Percentiles rank a stretch among this genome's conserved stretches.
Conservation (phyloP, 2,329 filamentous ascomycete genomes). For the Apiospora aurea region DNA sequence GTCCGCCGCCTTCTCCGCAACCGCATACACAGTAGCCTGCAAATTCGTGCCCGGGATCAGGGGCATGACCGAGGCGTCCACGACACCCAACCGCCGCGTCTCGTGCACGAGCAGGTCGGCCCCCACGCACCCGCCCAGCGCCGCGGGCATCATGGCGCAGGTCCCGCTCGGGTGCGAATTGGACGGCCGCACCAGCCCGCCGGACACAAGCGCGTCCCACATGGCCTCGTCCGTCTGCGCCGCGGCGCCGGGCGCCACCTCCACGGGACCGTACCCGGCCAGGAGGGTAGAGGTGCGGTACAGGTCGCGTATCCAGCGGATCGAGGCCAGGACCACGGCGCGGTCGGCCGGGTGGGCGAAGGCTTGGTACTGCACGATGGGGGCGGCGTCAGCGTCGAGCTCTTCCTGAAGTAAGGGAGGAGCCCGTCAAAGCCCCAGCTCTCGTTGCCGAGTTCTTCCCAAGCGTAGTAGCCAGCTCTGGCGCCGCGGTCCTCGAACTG, state of each 20-base stretch:
- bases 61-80: slow-evolving; percentile 46
- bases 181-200: slow-evolving; percentile 33
- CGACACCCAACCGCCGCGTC: slow-evolving; percentile 43
- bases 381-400: slow-evolving; percentile 44
- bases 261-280: slow-evolving; percentile 43
- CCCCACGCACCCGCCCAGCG: slow-evolving; percentile 45
- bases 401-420: slow-evolving; percentile 41
- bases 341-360: slow-evolving; percentile 59
- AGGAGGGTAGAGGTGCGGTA: slow-evolving; percentile 35
- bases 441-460: slow-evolving; percentile 46
- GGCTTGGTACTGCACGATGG: slow-evolving; percentile 53
- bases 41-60: slow-evolving; percentile 43
- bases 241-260: slow-evolving; percentile 42
- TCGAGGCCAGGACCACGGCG: slow-evolving; percentile 50
- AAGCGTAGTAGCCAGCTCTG: slow-evolving; percentile 43
- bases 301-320: slow-evolving; percentile 46
- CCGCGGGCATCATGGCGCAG: slow-evolving; percentile 43
- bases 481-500: slow-evolving; percentile 35
- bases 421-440: slow-evolving; percentile 47
- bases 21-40: slow-evolving; percentile 40
- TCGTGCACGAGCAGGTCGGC: slow-evolving; percentile 44
- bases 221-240: slow-evolving; percentile 41
- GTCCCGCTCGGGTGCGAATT: slow-evolving; percentile 39
- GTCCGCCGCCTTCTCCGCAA: slow-evolving; percentile 43
- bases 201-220: slow-evolving; percentile 34